A percentile compares a stretch with the other conserved stretches of the same genome.
Conservation (phyloP, 148 eudicot genomes). For the Rhododendron molle region DNA sequence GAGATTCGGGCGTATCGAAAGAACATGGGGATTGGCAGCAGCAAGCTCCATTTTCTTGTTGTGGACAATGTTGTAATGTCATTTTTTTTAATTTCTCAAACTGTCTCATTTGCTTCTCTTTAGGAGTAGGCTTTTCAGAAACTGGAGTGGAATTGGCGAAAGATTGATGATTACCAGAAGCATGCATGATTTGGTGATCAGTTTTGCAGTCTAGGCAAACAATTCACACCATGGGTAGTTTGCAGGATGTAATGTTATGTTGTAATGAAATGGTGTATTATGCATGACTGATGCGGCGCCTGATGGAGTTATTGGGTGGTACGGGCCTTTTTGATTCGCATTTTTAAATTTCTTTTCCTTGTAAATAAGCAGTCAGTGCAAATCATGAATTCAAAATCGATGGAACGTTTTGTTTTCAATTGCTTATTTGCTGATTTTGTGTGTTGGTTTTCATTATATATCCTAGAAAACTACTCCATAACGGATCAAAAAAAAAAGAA, state of each 20-base stretch:
- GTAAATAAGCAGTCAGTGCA: background rate
- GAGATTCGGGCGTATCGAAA: constrained; percentile 6
- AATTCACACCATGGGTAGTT: background rate
- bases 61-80: constrained; percentile 19
- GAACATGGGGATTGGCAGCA: constrained; percentile 12
- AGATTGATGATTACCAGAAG: background rate
- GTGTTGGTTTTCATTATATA: no score
- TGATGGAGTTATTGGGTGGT: background rate
- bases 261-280: background rate
- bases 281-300: background rate
- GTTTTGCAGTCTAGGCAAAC: constrained; percentile 4
- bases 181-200: background rate
- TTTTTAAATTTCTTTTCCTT: no score
- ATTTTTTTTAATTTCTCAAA: background rate
- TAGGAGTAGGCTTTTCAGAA: background rate
- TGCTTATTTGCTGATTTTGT: no score
- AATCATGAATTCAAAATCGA: no score
- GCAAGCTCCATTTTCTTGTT: constrained; percentile 12
- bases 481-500: no score
- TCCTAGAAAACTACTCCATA: no score
- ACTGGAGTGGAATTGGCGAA: background rate
- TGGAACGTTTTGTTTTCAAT: no score
- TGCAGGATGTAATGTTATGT: background rate
- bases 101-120: background rate
- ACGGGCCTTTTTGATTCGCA: background rate